Percentiles rank a stretch among this genome's conserved stretches.
Evolutionary conservation across 805 yeast species (phyloP).

Genomic region (Sugiyamaella qingdaonensis): DNA sequence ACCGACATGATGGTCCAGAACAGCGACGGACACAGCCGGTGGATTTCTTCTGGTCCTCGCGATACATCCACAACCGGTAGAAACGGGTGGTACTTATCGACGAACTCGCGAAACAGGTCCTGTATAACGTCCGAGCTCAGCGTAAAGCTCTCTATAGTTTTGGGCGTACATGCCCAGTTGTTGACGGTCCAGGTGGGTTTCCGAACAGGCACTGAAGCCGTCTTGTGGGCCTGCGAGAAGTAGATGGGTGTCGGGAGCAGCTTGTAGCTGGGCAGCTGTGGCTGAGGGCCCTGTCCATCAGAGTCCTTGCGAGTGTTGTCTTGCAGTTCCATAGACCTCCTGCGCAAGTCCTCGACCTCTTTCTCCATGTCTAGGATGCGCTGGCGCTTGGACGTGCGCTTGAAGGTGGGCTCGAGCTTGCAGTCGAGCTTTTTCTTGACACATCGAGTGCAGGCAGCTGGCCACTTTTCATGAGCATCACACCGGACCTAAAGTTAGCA

Average conservation of each 20-base stretch:
- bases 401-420: conserved; percentile 71
- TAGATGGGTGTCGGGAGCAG: conserved; percentile 5
- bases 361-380: conserved; percentile 52
- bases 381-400: conserved; percentile 79
- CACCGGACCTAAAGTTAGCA: conserved; percentile 38
- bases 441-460: conserved; percentile 82
- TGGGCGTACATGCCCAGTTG: conserved; percentile 39
- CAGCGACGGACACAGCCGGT: conserved; percentile 75
- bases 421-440: conserved; percentile 64
- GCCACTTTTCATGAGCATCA: conserved; percentile 74
- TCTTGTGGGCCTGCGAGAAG: conserved; percentile 5
- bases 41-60: conserved; percentile 78
- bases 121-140: conserved; percentile 58
- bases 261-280: conserved; percentile 4
- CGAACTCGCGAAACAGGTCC: conserved; percentile 64
- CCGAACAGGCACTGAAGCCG: conserved; percentile 5
- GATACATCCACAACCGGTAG: conserved; percentile 81
- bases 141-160: conserved; percentile 64
- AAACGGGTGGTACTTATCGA: conserved; percentile 73
- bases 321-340: conserved; percentile 16
- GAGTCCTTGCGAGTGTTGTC: background rate
- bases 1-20: conserved; percentile 93
- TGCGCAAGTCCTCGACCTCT: conserved; percentile 67
- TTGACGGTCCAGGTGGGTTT: conserved; percentile 4
- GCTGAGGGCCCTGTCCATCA: background rate